phyloP scores from a whole-genome alignment of 176 grass and related monocot species.

The Oryza glumipatula region DNA sequence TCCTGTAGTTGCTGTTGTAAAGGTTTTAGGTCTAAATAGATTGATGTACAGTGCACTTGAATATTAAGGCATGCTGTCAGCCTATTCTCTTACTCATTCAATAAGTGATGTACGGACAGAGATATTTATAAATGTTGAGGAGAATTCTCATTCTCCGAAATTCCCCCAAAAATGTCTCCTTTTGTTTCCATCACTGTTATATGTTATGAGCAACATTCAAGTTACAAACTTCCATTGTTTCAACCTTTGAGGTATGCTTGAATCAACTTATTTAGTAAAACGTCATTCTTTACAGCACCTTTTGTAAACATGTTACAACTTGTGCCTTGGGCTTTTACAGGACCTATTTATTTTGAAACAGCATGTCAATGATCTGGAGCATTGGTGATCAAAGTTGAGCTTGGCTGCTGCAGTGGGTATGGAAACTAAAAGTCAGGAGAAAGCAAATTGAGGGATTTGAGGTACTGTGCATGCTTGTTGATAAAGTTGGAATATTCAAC shows the following conservation, averaged over 20 bases:
- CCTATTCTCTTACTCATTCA: conserved; percentile 22
- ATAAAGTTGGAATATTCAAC: background rate
- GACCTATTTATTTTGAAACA: background rate
- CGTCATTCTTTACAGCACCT: background rate
- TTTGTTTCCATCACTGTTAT: conserved; percentile 16
- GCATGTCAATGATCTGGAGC: background rate
- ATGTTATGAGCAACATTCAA: background rate
- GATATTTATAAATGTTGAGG: conserved; percentile 27
- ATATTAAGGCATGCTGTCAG: conserved; percentile 21
- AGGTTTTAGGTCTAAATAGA: conserved; percentile 5
- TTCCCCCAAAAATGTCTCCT: background rate
- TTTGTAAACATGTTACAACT: conserved; percentile 21
- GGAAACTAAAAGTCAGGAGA: background rate
- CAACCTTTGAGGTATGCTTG: conserved; percentile 14
- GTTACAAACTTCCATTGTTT: background rate
- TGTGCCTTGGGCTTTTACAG: background rate
- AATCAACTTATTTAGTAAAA: background rate
- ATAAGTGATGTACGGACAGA: conserved; percentile 36
- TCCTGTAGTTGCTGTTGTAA: conserved; percentile 46
- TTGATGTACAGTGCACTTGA: conserved; percentile 29
- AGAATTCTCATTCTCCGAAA: conserved; percentile 45
- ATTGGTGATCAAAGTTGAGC: conserved; percentile 5
- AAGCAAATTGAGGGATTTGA: background rate
- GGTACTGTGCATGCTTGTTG: background rate
- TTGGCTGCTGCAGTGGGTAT: conserved; percentile 4